Conservation (phyloP, 208 protist species). For the Plasmodiophora brassicae region DNA sequence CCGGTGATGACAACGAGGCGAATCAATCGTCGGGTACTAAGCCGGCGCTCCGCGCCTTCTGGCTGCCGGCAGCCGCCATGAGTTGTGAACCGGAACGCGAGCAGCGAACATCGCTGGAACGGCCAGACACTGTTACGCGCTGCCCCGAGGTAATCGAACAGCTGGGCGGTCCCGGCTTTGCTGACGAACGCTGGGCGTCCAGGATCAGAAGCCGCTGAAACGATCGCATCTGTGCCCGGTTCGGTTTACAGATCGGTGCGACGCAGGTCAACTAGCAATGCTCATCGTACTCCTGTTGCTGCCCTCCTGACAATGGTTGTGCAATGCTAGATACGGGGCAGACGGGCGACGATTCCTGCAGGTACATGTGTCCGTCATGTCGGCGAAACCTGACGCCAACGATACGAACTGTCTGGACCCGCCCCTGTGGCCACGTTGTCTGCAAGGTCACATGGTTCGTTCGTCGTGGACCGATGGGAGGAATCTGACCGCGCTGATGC, state of each 20-base stretch:
- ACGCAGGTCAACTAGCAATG: not conserved
- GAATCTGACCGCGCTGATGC: not conserved
- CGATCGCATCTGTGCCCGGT: not conserved
- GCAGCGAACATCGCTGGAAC: not conserved
- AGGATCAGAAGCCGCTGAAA: not conserved
- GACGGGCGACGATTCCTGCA: not conserved
- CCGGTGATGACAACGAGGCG: not conserved
- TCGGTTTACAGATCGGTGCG: not conserved
- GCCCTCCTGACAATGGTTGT: no score
- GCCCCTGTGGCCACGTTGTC: not conserved
- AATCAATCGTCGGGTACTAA: not conserved
- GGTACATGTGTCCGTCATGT: not conserved
- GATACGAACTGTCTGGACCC: not conserved
- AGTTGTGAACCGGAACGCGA: not conserved
- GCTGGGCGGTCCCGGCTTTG: no score
- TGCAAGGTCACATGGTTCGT: conserved; percentile 1
- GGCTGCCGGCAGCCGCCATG: not conserved
- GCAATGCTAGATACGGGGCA: no score
- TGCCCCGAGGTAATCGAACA: not conserved
- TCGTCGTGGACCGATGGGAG: not conserved
- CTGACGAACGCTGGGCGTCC: no score
- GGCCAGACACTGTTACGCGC: not conserved
- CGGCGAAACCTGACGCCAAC: not conserved
- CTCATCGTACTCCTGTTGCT: no score
- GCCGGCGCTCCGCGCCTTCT: not conserved